Base-by-base conservation (phyloP, 768 basidiomycete genomes). In the Suillus tomentosus region DNA sequence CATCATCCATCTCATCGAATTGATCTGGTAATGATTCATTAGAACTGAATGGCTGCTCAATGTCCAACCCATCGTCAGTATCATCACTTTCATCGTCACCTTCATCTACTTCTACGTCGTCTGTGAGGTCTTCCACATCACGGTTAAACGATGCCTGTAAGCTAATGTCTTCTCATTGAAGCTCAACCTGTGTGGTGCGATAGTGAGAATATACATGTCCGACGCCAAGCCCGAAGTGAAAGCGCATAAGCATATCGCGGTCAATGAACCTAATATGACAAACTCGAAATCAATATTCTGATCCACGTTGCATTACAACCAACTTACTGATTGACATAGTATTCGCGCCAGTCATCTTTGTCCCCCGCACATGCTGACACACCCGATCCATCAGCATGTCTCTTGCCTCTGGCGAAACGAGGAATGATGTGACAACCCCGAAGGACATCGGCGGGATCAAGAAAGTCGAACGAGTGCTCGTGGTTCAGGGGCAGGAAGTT, bases 391-490 rank as follows among this genome's bases (percentile, higher is more conserved):
- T 62, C 11, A 3, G 3, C 6, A 7, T 51, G 54, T 24, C 34
- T 11, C 48, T 14, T 56, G 7, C 54, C 31, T 3, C 31, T 17
- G 7, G 51, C 27, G 22, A 65, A 56, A 14, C 24, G 27, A 9
- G 64, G 64, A 3, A 65, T 62, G 15, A 65, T 24, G 15, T 64
- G 60, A n/a, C 59, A 61, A 0, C 64, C 5, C 19, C 50, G 2
- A n/a, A 64, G 51, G 6, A 64, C 27, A 15, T 64, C 60, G 0
- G 7, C 22, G 9, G 53, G 64, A 43, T 64, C 60, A 9, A 65
- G 9, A 10, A 62, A 65, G 53, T 43, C 60, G 0, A 65, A 65
- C 27, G 61, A 22, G 31, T 62, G 11, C 2, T 24, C 14, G 0
- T 54, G 11, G 0, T 0, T 19, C 53, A 65, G 48, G 2, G 42